A percentile compares a stretch with the other conserved stretches of the same genome.
Conservation (phyloP, 1,284 basidiomycete genomes). For the Ganoderma multipileum region DNA sequence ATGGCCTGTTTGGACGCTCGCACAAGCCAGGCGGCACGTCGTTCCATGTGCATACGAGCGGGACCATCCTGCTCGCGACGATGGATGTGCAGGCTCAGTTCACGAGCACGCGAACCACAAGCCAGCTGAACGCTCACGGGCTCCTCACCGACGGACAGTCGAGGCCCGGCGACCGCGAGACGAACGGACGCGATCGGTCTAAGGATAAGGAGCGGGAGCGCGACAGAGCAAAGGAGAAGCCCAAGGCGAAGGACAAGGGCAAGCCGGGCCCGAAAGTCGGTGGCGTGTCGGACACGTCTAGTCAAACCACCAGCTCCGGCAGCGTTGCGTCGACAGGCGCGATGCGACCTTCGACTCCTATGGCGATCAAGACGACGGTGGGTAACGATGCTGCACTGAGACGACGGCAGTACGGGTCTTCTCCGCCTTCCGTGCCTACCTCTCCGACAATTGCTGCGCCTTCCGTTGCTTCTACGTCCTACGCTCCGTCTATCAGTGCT, state of each 20-base stretch:
- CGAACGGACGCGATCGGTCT: constrained; percentile 19
- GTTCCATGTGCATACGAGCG: constrained; percentile 49
- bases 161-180: constrained; percentile 4
- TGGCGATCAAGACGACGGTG: constrained; percentile 12
- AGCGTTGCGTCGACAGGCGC: constrained; percentile 29
- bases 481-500: constrained; percentile 26
- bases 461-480: constrained; percentile 19
- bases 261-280: constrained; percentile 12
- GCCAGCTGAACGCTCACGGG: constrained; percentile 70
- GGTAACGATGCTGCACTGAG: constrained; percentile 31
- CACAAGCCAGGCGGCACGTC: constrained; percentile 28
- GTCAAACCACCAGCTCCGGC: constrained; percentile 37
- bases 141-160: constrained; percentile 55
- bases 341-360: not conserved
- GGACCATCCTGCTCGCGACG: constrained; percentile 69
- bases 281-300: constrained; percentile 25
- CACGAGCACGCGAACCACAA: constrained; percentile 79
- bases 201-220: constrained; percentile 24
- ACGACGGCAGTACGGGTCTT: constrained; percentile 27
- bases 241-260: constrained; percentile 18
- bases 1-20: constrained; percentile 46
- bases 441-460: constrained; percentile 30
- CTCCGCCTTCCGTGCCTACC: constrained; percentile 25
- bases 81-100: constrained; percentile 77
- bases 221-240: constrained; percentile 21